phyloP scores from a whole-genome alignment of 2,329 filamentous ascomycete species.

The Akanthomyces lecanii region DNA sequence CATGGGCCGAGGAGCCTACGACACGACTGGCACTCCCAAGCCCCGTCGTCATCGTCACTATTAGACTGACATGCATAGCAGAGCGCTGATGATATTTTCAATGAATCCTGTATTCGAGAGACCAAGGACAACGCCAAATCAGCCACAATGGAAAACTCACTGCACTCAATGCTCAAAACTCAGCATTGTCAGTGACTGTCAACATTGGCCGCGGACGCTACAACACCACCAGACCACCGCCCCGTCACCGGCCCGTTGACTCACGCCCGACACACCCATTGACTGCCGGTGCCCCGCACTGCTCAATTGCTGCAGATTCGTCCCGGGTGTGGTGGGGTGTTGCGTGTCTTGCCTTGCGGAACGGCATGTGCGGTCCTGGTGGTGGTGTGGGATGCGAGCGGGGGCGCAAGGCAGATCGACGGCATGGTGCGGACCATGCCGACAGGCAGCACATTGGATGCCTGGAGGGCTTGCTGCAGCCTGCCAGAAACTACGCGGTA shows the following conservation, averaged over 20 bases:
- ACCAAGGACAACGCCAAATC: no score
- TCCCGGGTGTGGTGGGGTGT: not conserved
- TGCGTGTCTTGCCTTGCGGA: not conserved
- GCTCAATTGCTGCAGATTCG: not conserved
- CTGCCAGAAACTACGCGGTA: no score
- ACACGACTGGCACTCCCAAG: no score
- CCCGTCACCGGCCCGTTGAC: slow-evolving; percentile 1
- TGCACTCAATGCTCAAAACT: not conserved
- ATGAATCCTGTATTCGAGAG: no score
- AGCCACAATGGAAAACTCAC: no score
- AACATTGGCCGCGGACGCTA: slow-evolving; percentile 10
- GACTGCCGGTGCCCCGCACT: not conserved
- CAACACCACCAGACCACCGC: slow-evolving; percentile 1
- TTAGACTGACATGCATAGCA: no score
- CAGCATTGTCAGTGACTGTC: not conserved
- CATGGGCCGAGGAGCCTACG: no score
- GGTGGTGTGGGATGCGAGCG: not conserved
- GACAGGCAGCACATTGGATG: not conserved
- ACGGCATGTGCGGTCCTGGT: not conserved
- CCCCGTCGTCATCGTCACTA: no score
- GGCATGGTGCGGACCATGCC: not conserved
- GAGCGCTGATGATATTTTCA: no score
- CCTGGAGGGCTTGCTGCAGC: not conserved
- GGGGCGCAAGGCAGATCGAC: slow-evolving; percentile 2
- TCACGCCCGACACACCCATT: not conserved